These are phyloP conservation scores for Coemansia sp. DNA, from an alignment of 192 early-diverging fungal species.

Conservation along the genomic window DNA sequence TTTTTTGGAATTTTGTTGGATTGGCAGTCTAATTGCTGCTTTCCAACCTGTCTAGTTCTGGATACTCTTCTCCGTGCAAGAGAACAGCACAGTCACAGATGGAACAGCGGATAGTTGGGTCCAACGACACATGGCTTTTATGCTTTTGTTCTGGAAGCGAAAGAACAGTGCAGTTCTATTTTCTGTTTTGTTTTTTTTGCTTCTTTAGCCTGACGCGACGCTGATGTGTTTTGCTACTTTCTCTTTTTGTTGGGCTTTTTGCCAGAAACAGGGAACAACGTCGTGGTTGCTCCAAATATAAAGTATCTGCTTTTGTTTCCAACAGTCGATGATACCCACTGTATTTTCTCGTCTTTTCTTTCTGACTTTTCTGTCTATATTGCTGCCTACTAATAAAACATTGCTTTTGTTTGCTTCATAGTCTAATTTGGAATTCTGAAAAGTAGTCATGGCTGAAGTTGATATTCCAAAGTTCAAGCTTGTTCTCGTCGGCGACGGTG, in stretches of 20 bases:
- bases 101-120: neutral
- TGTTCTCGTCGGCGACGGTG: slow-evolving; percentile 93
- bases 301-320: no score
- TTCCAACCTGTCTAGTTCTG: neutral
- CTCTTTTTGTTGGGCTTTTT: no score
- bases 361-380: neutral
- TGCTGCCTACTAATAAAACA: neutral
- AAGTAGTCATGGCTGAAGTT: slow-evolving; percentile 30
- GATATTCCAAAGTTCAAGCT: slow-evolving; percentile 54
- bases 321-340: neutral
- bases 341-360: neutral
- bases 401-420: slow-evolving; percentile 9
- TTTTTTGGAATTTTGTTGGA: neutral
- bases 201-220: neutral
- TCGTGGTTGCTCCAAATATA: no score
- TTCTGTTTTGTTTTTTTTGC: neutral
- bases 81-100: neutral
- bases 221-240: no score
- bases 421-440: slow-evolving; percentile 24
- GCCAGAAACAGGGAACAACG: no score
- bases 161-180: neutral
- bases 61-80: neutral
- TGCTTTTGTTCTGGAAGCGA: neutral
- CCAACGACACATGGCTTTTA: neutral
- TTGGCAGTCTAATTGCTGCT: neutral